Base-by-base conservation (phyloP, 2,329 filamentous ascomycete species). In the Xylariaceae sp. region DNA sequence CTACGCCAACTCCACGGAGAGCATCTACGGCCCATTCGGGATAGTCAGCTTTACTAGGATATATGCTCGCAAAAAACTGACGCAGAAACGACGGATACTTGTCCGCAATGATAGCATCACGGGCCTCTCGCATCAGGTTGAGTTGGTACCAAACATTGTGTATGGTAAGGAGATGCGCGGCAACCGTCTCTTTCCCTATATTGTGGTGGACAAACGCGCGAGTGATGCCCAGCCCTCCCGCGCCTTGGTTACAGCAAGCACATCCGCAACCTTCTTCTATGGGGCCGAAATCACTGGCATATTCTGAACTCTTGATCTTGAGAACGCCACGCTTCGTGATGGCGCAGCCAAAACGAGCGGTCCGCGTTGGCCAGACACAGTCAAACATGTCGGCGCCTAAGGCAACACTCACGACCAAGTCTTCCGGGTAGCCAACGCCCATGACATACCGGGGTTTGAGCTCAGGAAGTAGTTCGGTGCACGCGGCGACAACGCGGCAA, bases 321-420 rank as follows among this genome's bases (percentile, higher is more conserved):
- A 96, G 74, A n/a, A 89, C 82, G 10, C 94, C 95, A 40, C 77
- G 65, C 52, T 83, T 81, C 2, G 92, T 96, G 54, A 99, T 83
- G 36, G 92, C 94, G 67, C 96, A 96, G 55, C 95, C 94, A 67
- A 99, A 99, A 32, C 94, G 85, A 68, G 94, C 94, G 34, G 94
- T 99, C 50, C 94, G 80, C 4, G 94, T 97, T 1, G 94, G 95
- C 94, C 94, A 99, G 6, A 99, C 94, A 68, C 95, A 99, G 73
- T 99, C 94, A 69, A 99, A 99, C 94, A 99, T 99, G 72, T 99
- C 94, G 46, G 94, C 94, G 3, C 94, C 94, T 0, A 99, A 79
- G 1, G 94, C 94, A 3, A 96, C 86, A 49, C 90, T 95, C 37
- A 99, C 92, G 1, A 99, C 83, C 52, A 99, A 77, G 67, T 99